Percentiles rank a stretch among this genome's conserved stretches.
Evolutionary conservation across 805 yeast species (phyloP).

Genomic region (Metschnikowia cubensis): DNA sequence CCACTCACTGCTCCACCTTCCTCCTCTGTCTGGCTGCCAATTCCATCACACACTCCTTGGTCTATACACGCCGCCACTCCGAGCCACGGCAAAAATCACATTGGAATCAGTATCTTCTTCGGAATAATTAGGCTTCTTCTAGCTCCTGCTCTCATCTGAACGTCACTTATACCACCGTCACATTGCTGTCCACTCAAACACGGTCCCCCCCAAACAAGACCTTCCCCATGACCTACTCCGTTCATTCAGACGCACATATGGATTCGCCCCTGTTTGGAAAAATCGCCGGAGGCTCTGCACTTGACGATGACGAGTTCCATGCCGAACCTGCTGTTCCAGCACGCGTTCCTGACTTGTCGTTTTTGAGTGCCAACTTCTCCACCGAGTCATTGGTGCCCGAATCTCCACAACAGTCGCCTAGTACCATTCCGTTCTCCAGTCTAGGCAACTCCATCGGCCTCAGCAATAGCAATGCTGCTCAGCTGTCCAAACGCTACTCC

Average conservation of each 20-base stretch:
- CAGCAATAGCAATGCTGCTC: slow-evolving; percentile 3
- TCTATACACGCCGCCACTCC: too few species aligned
- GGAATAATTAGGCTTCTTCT: too few species aligned
- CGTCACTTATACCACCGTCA: background rate
- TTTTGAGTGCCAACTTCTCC: slow-evolving; percentile 39
- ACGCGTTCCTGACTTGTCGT: slow-evolving; percentile 23
- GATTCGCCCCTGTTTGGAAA: slow-evolving; percentile 5
- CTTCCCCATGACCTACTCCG: too few species aligned
- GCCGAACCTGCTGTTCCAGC: slow-evolving; percentile 3
- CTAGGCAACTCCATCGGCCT: background rate
- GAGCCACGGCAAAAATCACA: too few species aligned
- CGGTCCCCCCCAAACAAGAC: too few species aligned
- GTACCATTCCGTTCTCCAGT: background rate
- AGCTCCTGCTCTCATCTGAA: background rate
- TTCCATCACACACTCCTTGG: background rate
- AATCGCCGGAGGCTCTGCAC: slow-evolving; percentile 3
- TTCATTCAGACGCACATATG: background rate
- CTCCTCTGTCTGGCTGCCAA: background rate
- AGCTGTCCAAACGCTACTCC: slow-evolving; percentile 8
- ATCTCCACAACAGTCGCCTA: background rate
- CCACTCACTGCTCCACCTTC: background rate
- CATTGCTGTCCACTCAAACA: background rate
- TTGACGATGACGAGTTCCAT: slow-evolving; percentile 5
- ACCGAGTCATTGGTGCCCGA: slow-evolving; percentile 26
- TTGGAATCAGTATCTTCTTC: too few species aligned